Base-by-base conservation (phyloP, 139 green algal genomes). In the Chlorella ohadii region DNA sequence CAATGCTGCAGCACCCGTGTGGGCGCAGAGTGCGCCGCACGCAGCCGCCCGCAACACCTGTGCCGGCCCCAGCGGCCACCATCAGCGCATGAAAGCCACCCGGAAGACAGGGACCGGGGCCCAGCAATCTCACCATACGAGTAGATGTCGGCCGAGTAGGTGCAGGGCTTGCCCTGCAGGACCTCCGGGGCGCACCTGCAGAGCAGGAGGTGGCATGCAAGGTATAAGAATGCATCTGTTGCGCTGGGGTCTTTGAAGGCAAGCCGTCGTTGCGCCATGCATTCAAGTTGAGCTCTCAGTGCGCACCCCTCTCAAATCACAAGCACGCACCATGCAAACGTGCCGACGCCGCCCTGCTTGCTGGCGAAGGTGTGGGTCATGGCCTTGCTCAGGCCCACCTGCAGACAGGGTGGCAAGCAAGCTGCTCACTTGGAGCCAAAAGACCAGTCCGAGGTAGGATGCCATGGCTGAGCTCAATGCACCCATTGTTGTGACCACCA, bases 61-160 rank as follows among this genome's bases (percentile, higher is more conserved):
- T n/a, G n/a, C n/a, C n/a, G n/a, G n/a, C n/a, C n/a, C n/a, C n/a
- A n/a, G n/a, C n/a, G n/a, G n/a, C n/a, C n/a, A n/a, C n/a, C n/a
- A n/a, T n/a, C n/a, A n/a, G n/a, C n/a, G n/a, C n/a, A n/a, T n/a
- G n/a, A n/a, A n/a, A n/a, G n/a, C n/a, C n/a, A n/a, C n/a, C n/a
- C n/a, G n/a, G n/a, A n/a, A n/a, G n/a, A n/a, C n/a, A n/a, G n/a
- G n/a, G n/a, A n/a, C n/a, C n/a, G n/a, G n/a, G n/a, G n/a, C n/a
- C n/a, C n/a, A n/a, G n/a, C n/a, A n/a, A n/a, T n/a, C n/a, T n/a
- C n/a, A n/a, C 67, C 68, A 34, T 56, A 75, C 4, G 36, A 55
- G 68, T 75, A 75, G 22, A 75, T 55, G 68, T 75, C 68, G 9
- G 68, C 38, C 17, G 68, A 31, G 68, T 44, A 75, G 36, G 68